phyloP scores from a whole-genome alignment of 345 rosid species.

The Bretschneidera sinensis region DNA sequence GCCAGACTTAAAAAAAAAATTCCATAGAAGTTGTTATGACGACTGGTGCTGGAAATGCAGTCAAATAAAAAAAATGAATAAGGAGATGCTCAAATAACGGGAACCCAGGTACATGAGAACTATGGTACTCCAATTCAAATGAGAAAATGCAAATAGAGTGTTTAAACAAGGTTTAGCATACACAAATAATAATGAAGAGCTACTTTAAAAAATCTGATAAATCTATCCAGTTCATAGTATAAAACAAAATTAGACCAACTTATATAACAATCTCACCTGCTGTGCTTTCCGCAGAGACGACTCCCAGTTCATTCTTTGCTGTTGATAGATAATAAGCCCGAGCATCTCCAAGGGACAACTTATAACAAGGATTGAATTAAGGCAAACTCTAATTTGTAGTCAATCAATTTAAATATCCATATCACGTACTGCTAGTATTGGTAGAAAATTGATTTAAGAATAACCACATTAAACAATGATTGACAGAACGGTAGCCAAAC shows the following conservation, averaged over 20 bases:
- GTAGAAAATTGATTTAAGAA: no score
- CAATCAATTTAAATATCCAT: neutral
- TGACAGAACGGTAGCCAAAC: no score
- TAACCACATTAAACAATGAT: no score
- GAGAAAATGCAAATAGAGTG: neutral
- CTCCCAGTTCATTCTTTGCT: constrained; percentile 86
- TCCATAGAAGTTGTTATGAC: neutral
- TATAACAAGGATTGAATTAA: constrained; percentile 15
- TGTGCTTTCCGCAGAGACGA: constrained; percentile 77
- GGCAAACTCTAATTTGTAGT: neutral
- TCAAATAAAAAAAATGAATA: no score
- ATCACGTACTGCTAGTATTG: no score
- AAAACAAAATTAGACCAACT: no score
- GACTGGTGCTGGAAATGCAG: neutral
- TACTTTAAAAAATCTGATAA: no score
- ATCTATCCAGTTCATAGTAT: neutral
- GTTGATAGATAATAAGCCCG: constrained; percentile 93
- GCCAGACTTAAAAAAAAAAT: no score
- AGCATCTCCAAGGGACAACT: constrained; percentile 96
- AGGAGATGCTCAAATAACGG: neutral
- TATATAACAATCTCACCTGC: constrained; percentile 47
- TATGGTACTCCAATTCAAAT: no score
- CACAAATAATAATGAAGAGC: no score
- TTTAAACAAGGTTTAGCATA: no score
- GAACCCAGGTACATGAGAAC: neutral